Base-by-base conservation (phyloP, 202 grass and related monocot genomes). In the Alloteropsis angusta region DNA sequence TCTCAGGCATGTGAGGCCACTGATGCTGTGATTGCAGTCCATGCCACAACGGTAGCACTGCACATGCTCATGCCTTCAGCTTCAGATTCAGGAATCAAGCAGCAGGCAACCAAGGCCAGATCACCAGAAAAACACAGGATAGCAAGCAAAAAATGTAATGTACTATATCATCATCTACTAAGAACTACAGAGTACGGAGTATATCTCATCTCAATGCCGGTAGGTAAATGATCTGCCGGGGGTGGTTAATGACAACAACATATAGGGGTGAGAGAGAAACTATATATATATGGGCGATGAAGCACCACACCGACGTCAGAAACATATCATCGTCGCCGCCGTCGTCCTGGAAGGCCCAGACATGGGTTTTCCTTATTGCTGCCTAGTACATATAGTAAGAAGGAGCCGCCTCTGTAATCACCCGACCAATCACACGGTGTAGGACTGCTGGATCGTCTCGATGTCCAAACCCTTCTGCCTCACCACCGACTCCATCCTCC, bases 381-480 rank as follows among this genome's bases (percentile, higher is more conserved):
- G 11, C 68, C 83, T 85, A 80, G 34, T 36, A 68, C 52, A 76
- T 66, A 50, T 36, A 42, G 32, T 12, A 72, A 38, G 18, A 53
- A 74, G 23, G 52, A 71, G 32, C 10, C 1, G 30, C 69, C 34
- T 67, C 68, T 66, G 46, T 32, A 54, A 76, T 39, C 7, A 21
- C 12, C 25, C 54, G 1, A 13, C 5, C 66, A 18, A 75, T 97
- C 85, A 97, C 21, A 97, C 85, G 5, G 87, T 93, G 71, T 97
- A 97, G 7, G 90, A 85, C 68, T 93, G 87, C 58, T 93, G 85
- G 26, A 97, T 93, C 8, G 87, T 93, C 66, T 97, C 85, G 1
- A 93, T 86, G 63, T 97, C 87, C 79, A 93, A 72, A 7, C 90
- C 86, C 87, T 97, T 97, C 80, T 88, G 52, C 74, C 81, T 83